These are phyloP conservation scores for Poronia punctata DNA, from an alignment of 495 filamentous ascomycete genomes.

Conservation along the genomic window DNA sequence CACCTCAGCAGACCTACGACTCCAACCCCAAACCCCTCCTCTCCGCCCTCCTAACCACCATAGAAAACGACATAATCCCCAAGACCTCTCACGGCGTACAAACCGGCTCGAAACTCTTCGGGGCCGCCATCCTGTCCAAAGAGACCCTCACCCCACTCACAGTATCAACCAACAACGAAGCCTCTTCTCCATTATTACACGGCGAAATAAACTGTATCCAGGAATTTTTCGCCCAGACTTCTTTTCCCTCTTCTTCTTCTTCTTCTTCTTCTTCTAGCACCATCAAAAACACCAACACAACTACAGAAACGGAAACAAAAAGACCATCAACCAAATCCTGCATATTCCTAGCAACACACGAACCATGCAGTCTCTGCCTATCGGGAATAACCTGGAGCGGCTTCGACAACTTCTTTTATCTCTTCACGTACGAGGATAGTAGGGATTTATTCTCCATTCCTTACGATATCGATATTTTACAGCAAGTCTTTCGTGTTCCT, in stretches of 20 bases:
- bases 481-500: conserved; percentile 33
- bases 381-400: conserved; percentile 38
- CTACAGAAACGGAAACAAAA: too few species aligned
- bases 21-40: conserved; percentile 16
- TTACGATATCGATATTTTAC: conserved; percentile 36
- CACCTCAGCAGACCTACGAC: background rate
- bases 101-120: conserved; percentile 34
- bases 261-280: too few species aligned
- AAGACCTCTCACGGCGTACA: conserved; percentile 29
- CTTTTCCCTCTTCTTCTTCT: conserved; percentile 1
- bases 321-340: conserved; percentile 12
- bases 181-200: conserved; percentile 30
- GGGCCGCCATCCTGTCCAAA: conserved; percentile 31
- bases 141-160: conserved; percentile 19
- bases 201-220: conserved; percentile 42
- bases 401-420: conserved; percentile 37
- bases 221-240: conserved; percentile 26
- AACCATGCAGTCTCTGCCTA: conserved; percentile 36
- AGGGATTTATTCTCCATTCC: conserved; percentile 34
- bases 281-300: too few species aligned
- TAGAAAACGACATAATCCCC: conserved; percentile 27
- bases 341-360: conserved; percentile 38
- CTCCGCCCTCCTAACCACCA: conserved; percentile 23
- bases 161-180: conserved; percentile 34
- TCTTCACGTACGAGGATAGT: conserved; percentile 39